phyloP scores from a whole-genome alignment of 495 filamentous ascomycete species.

The Aspergillus sclerotioniger region DNA sequence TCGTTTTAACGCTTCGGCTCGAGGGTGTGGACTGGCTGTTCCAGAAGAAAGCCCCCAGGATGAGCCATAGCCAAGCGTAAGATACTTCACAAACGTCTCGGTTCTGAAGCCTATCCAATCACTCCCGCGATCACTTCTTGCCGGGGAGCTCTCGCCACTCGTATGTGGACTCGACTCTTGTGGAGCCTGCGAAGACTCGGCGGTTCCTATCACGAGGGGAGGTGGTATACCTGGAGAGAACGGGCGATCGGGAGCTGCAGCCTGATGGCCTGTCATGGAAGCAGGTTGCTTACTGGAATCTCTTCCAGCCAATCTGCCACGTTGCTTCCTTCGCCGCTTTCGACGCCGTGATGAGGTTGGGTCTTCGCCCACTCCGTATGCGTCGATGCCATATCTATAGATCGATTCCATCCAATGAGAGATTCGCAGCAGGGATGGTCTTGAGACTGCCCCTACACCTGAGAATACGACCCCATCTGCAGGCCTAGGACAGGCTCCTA shows the following conservation, averaged over 20 bases:
- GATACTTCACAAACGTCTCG: constrained; percentile 55
- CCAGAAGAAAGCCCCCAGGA: constrained; percentile 50
- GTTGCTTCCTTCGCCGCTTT: constrained; percentile 32
- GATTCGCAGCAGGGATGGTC: constrained; percentile 61
- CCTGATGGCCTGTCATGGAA: constrained; percentile 14
- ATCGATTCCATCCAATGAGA: constrained; percentile 83
- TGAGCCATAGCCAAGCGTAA: constrained; percentile 62
- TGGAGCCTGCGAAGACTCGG: constrained; percentile 24
- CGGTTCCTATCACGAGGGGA: constrained; percentile 37
- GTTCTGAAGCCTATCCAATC: constrained; percentile 34
- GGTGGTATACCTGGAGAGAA: constrained; percentile 46
- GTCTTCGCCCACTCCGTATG: constrained; percentile 79
- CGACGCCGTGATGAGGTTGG: constrained; percentile 55
- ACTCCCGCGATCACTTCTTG: constrained; percentile 20
- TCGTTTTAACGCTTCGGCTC: constrained; percentile 21
- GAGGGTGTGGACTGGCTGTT: constrained; percentile 25
- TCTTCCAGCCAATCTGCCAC: constrained; percentile 16
- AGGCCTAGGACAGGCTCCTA: constrained; percentile 57
- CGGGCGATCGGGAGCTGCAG: constrained; percentile 24
- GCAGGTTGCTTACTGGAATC: neutral
- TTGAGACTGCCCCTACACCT: constrained; percentile 66
- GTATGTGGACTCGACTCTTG: constrained; percentile 17
- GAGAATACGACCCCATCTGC: constrained; percentile 84
- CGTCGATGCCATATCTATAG: constrained; percentile 70
- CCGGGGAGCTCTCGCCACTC: constrained; percentile 19